Base-by-base conservation (phyloP, 805 yeast genomes). In the Wickerhamomyces alni region DNA sequence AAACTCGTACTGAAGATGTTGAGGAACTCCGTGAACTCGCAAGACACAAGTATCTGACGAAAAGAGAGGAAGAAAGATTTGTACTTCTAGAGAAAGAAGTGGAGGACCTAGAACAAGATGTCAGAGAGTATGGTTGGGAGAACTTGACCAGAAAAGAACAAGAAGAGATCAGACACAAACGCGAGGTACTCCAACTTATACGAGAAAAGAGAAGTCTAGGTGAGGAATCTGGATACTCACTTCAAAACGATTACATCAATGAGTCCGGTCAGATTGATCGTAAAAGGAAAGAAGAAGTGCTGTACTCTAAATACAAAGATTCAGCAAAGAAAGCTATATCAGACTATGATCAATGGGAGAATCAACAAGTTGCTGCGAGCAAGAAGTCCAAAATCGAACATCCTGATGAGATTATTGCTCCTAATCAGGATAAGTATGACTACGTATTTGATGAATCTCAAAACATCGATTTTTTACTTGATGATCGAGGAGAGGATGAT, bases 371-470 rank as follows among this genome's bases (percentile, higher is more conserved):
- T 7, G 34, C 40, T 8, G 36, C 36, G 13, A 21, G 40, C 1
- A 55, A 54, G 36, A 49, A 38, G 18, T 13, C 51, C 15, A 54
- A 47, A 35, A 47, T 52, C 5, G 54, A 49, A 24, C 65, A 57
- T 30, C 63, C 63, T 17, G 75, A 72, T 48, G 69, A 67, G 36
- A 66, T 73, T 17, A 52, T 57, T 13, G 53, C 69, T 1, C 67
- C 72, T 0, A 63, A 63, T 2, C 69, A 58, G 21, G 66, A 67
- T 6, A 58, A 77, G 30, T 85, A 82, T 51, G 94, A 84, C n/a
- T 87, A 69, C 59, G 91, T 87, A 1, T 83, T 82, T 61, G 93
- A 86, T 54, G 76, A 77, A 26, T 61, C 75, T 0, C 85, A 81
- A 47, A 68, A 68, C 35, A 74, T 80, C 25, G 73, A 77, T 16